These are phyloP conservation scores for Metarhizium robertsii DNA, from an alignment of 2,329 filamentous ascomycete species.

Conservation along the genomic window DNA sequence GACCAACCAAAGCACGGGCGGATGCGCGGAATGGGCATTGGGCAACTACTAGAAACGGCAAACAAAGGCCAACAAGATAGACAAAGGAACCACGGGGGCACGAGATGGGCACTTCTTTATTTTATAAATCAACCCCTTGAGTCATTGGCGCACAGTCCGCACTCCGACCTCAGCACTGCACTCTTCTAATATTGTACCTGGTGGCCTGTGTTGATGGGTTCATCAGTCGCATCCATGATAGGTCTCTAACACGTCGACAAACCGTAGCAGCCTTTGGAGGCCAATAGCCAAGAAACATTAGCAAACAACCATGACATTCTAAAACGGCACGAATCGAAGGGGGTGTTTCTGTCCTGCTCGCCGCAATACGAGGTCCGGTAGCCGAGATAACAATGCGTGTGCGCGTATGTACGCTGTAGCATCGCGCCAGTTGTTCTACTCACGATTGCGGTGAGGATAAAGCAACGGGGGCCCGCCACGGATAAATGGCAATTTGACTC, in stretches of 20 bases:
- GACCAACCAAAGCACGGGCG: neutral
- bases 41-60: neutral
- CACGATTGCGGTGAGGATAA: neutral
- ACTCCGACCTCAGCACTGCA: neutral
- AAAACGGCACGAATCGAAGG: neutral
- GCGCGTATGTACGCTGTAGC: neutral
- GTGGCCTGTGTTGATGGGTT: too few species aligned
- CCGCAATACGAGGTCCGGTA: neutral
- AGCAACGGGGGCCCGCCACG: neutral
- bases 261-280: too few species aligned
- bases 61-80: neutral
- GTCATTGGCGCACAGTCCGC: neutral
- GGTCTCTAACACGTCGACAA: too few species aligned
- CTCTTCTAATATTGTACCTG: too few species aligned
- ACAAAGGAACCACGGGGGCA: neutral
- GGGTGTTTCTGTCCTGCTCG: neutral
- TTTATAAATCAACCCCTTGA: neutral
- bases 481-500: neutral
- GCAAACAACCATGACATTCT: neutral
- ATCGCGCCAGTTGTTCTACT: neutral
- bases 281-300: neutral
- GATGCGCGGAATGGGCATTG: neutral
- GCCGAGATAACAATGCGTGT: neutral
- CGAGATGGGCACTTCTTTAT: neutral
- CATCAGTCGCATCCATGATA: too few species aligned